phyloP scores from a whole-genome alignment of 2,329 filamentous ascomycete species.

The Aspergillus persii region DNA sequence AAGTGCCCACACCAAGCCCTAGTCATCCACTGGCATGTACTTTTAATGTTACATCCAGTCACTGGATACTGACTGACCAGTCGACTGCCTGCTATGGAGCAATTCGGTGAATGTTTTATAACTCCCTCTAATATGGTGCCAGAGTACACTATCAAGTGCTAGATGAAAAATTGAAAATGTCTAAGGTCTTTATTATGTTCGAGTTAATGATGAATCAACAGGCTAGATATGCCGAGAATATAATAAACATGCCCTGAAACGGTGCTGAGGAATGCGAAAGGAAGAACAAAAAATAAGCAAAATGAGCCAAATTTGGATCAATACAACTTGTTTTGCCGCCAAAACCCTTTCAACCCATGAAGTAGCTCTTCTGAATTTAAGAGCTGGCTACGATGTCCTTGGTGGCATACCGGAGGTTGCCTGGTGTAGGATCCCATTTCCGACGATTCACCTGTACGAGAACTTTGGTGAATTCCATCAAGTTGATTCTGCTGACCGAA shows the following conservation, averaged over 20 bases:
- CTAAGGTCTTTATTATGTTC: neutral
- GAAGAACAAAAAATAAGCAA: neutral
- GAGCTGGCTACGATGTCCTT: neutral
- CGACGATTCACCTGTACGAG: neutral
- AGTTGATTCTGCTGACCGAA: neutral
- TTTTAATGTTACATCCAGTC: too few species aligned
- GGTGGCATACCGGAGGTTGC: neutral
- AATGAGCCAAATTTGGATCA: conserved; percentile 9
- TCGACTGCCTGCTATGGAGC: too few species aligned
- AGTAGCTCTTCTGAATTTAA: neutral
- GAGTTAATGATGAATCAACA: neutral
- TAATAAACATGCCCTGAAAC: neutral
- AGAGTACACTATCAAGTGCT: too few species aligned
- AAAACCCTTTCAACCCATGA: conserved; percentile 16
- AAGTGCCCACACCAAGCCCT: too few species aligned
- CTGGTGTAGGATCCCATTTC: neutral
- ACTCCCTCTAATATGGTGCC: too few species aligned
- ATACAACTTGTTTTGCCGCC: conserved; percentile 26
- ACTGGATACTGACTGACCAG: too few species aligned
- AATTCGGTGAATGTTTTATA: too few species aligned
- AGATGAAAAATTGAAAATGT: too few species aligned
- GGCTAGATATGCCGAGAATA: neutral
- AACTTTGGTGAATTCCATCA: neutral
- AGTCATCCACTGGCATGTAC: too few species aligned
- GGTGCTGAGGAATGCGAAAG: neutral